phyloP scores from a whole-genome alignment of 495 filamentous ascomycete species.

The Parachaetomium inaequale region DNA sequence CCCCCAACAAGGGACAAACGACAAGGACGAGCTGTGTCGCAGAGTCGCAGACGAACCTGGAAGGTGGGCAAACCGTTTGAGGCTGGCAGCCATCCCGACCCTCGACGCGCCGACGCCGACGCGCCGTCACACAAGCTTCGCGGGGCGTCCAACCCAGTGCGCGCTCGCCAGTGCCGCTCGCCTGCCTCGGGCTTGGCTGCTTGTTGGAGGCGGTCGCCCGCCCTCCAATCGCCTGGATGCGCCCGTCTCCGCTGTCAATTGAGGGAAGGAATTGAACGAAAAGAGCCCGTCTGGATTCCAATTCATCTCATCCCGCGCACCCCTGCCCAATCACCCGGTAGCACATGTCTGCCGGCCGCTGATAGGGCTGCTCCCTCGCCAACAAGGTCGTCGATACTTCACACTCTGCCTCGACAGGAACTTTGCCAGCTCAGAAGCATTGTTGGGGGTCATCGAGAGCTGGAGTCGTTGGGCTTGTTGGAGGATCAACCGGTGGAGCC shows the following conservation, averaged over 20 bases:
- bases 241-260: background rate
- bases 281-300: background rate
- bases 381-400: slow-evolving; percentile 5
- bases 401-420: slow-evolving; percentile 8
- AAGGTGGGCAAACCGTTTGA: slow-evolving; percentile 6
- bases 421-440: background rate
- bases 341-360: slow-evolving; percentile 13
- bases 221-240: slow-evolving; percentile 11
- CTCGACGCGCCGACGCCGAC: slow-evolving; percentile 20
- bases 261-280: background rate
- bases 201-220: slow-evolving; percentile 4
- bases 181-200: slow-evolving; percentile 17
- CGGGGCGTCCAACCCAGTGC: slow-evolving; percentile 9
- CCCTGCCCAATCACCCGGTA: slow-evolving; percentile 24
- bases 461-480: background rate
- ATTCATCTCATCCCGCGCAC: slow-evolving; percentile 14
- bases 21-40: background rate
- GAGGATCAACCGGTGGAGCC: background rate
- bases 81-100: slow-evolving; percentile 6
- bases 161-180: slow-evolving; percentile 7
- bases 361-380: slow-evolving; percentile 21
- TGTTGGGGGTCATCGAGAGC: background rate
- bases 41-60: background rate
- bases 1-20: background rate
- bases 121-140: slow-evolving; percentile 18